Conservation (phyloP, 371 early-diverging fungal genomes). For the Umbelopsis sp. region DNA sequence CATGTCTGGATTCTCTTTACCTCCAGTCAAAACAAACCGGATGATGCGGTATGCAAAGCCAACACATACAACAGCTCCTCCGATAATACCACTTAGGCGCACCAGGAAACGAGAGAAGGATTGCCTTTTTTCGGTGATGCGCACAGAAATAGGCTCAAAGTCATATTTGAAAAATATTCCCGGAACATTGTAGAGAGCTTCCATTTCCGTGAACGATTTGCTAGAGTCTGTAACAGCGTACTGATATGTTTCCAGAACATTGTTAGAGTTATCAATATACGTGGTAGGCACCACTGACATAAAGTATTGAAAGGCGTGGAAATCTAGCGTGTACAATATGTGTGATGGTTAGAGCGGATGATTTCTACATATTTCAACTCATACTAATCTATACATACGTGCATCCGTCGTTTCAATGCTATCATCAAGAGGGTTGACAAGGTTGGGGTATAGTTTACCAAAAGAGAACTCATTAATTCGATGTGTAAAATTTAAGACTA, state of each 20-base stretch:
- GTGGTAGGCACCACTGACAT: slow-evolving; percentile 88
- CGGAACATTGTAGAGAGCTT: slow-evolving; percentile 31
- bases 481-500: slow-evolving; percentile 93
- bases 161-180: slow-evolving; percentile 91
- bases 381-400: slow-evolving; percentile 41
- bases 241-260: slow-evolving; percentile 79
- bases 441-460: slow-evolving; percentile 80
- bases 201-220: slow-evolving; percentile 47
- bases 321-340: slow-evolving; percentile 36
- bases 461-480: slow-evolving; percentile 90
- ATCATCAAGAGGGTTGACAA: slow-evolving; percentile 87
- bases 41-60: slow-evolving; percentile 54
- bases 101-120: slow-evolving; percentile 77
- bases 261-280: slow-evolving; percentile 64
- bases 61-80: slow-evolving; percentile 76
- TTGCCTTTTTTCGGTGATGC: slow-evolving; percentile 68
- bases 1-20: slow-evolving; percentile 45
- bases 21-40: slow-evolving; percentile 42
- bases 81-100: slow-evolving; percentile 87
- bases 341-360: background rate
- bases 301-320: slow-evolving; percentile 83
- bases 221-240: slow-evolving; percentile 89
- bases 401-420: slow-evolving; percentile 68
- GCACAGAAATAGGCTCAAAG: slow-evolving; percentile 87
- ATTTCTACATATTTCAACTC: background rate